phyloP scores from a whole-genome alignment of 1,284 basidiomycete species.

The Athelia sp. region DNA sequence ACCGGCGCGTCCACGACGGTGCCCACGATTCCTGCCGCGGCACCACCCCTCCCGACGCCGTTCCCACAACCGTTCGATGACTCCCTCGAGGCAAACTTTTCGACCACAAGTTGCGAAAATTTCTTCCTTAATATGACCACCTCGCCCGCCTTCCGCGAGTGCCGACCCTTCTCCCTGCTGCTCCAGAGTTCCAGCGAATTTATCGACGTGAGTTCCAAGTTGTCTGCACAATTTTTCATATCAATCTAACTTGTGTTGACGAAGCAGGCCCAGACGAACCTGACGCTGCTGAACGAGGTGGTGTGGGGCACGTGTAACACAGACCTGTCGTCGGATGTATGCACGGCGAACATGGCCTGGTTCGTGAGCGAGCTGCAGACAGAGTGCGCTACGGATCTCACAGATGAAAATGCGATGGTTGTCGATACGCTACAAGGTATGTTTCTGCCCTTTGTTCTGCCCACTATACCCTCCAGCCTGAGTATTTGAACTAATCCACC shows the following conservation, averaged over 20 bases:
- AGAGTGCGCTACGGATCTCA: slow-evolving; percentile 50
- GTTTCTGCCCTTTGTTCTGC: slow-evolving; percentile 13
- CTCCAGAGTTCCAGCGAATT: neutral
- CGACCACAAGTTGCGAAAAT: slow-evolving; percentile 12
- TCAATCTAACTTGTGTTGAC: neutral
- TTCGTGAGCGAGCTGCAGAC: slow-evolving; percentile 44
- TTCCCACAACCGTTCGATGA: slow-evolving; percentile 73
- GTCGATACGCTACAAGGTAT: slow-evolving; percentile 47
- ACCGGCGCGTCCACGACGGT: slow-evolving; percentile 4
- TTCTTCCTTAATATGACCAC: slow-evolving; percentile 10
- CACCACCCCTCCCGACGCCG: slow-evolving; percentile 56
- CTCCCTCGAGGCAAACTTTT: slow-evolving; percentile 9
- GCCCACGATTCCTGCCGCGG: slow-evolving; percentile 24
- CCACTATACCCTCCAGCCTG: no score
- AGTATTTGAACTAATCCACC: slow-evolving; percentile 3
- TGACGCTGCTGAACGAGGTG: slow-evolving; percentile 59
- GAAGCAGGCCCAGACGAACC: slow-evolving; percentile 57
- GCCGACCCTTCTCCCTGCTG: neutral
- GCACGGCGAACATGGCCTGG: slow-evolving; percentile 57
- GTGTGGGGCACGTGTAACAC: slow-evolving; percentile 79
- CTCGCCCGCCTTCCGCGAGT: neutral
- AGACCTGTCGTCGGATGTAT: slow-evolving; percentile 38
- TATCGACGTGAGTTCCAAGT: neutral
- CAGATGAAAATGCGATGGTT: slow-evolving; percentile 42
- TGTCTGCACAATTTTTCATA: neutral